A percentile compares a stretch with the other conserved stretches of the same genome.
Conservation (phyloP, 1,284 basidiomycete species). For the Rhodotorula sp. region DNA sequence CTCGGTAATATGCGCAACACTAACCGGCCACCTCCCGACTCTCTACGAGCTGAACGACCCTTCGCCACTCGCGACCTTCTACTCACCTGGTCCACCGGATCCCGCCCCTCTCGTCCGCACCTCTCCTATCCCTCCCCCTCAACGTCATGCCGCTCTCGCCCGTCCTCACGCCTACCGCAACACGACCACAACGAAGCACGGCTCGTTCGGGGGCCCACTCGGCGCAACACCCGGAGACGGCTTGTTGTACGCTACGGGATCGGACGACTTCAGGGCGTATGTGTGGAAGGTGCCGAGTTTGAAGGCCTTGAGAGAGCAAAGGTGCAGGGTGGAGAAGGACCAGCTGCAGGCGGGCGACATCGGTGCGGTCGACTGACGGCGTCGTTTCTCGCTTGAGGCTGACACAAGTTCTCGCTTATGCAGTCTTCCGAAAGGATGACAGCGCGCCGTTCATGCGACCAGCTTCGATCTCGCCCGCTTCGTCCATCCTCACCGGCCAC, state of each 20-base stretch:
- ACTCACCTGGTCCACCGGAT: not conserved
- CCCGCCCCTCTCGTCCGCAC: slow-evolving; percentile 44
- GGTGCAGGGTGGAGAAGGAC: slow-evolving; percentile 52
- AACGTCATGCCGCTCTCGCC: slow-evolving; percentile 31
- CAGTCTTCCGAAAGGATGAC: not conserved
- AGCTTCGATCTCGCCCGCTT: slow-evolving; percentile 5
- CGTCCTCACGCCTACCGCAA: slow-evolving; percentile 62
- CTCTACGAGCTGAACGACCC: slow-evolving; percentile 65
- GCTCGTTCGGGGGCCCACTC: slow-evolving; percentile 61
- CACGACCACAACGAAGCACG: slow-evolving; percentile 76
- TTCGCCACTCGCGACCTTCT: slow-evolving; percentile 63
- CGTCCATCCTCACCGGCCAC: slow-evolving; percentile 56
- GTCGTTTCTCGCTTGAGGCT: not conserved
- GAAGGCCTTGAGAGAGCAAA: slow-evolving; percentile 52
- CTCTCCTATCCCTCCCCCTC: too few relatives aligned
- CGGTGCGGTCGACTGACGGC: slow-evolving; percentile 48
- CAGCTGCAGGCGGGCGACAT: slow-evolving; percentile 37
- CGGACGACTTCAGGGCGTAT: slow-evolving; percentile 74
- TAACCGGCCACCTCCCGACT: slow-evolving; percentile 57
- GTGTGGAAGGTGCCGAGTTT: slow-evolving; percentile 68
- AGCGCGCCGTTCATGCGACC: not conserved
- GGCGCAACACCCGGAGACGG: slow-evolving; percentile 47
- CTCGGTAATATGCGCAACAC: slow-evolving; percentile 13
- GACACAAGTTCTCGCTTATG: not conserved
- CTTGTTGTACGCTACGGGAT: slow-evolving; percentile 65